These are phyloP conservation scores for Scortechinia acanthostroma DNA, from an alignment of 2,329 filamentous ascomycete genomes.

Conservation along the genomic window DNA sequence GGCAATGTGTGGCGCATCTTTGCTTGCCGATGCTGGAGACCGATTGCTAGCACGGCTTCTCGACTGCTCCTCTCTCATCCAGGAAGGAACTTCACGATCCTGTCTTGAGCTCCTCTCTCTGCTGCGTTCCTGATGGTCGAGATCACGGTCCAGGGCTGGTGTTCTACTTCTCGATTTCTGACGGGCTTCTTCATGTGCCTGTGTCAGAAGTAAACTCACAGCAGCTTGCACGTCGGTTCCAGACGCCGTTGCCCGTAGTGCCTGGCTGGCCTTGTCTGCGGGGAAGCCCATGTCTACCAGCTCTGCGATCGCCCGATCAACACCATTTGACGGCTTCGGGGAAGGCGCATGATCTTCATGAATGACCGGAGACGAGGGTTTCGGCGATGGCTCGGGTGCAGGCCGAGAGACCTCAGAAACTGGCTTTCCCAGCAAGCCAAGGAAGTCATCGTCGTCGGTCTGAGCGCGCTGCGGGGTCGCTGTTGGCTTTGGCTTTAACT, in stretches of 20 bases:
- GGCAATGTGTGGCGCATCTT: conserved; percentile 37
- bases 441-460: conserved; percentile 56
- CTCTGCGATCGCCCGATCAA: conserved; percentile 62
- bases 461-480: conserved; percentile 10
- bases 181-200: conserved; percentile 78
- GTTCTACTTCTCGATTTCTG: conserved; percentile 50
- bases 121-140: neutral
- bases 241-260: conserved; percentile 72
- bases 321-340: conserved; percentile 37
- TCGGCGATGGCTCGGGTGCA: conserved; percentile 27
- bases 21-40: neutral
- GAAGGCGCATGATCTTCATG: conserved; percentile 43
- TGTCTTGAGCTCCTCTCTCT: neutral
- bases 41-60: neutral
- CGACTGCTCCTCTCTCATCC: neutral
- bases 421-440: conserved; percentile 57
- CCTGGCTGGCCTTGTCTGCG: conserved; percentile 72
- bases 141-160: conserved; percentile 16
- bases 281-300: conserved; percentile 93
- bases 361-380: too few species aligned
- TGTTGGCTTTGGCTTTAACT: conserved; percentile 35
- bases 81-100: neutral
- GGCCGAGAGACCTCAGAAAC: conserved; percentile 51
- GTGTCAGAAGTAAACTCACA: conserved; percentile 81
- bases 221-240: conserved; percentile 78